Percentiles rank a stretch among this genome's conserved stretches.
Conservation (phyloP, 768 basidiomycete species). For the Flagelloscypha sp. region DNA sequence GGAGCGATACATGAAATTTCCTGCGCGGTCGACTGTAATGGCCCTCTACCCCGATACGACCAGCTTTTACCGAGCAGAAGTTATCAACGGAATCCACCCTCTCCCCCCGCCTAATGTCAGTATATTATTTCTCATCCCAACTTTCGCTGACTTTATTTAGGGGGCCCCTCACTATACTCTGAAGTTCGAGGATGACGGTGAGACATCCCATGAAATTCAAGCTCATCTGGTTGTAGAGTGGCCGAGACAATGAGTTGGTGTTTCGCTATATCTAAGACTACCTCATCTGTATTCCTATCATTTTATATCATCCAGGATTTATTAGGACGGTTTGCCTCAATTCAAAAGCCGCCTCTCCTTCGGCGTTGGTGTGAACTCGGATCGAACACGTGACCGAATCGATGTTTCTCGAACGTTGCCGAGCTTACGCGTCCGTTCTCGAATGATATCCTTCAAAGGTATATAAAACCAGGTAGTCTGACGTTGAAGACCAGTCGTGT, state of each 20-base stretch:
- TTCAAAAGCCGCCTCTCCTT: slow-evolving; percentile 8
- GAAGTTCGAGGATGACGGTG: slow-evolving; percentile 85
- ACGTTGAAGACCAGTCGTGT: too few relatives aligned
- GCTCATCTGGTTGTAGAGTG: slow-evolving; percentile 80
- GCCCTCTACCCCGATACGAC: slow-evolving; percentile 89
- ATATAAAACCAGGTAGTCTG: too few relatives aligned
- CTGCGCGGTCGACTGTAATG: slow-evolving; percentile 66
- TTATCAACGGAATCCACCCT: too few relatives aligned
- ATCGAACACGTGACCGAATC: not conserved
- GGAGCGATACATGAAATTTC: slow-evolving; percentile 64
- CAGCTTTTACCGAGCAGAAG: slow-evolving; percentile 84
- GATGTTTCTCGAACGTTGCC: not conserved
- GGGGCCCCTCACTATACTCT: slow-evolving; percentile 57
- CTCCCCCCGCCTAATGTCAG: slow-evolving; percentile 34
- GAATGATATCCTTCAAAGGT: too few relatives aligned
- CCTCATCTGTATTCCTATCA: slow-evolving; percentile 4
- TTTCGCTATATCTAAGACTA: slow-evolving; percentile 2
- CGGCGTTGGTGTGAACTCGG: not conserved
- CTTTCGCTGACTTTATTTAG: not conserved
- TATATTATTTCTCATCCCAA: not conserved
- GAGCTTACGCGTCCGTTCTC: slow-evolving; percentile 5
- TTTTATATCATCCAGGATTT: slow-evolving; percentile 31
- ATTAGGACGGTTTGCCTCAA: slow-evolving; percentile 1
- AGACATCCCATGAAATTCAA: slow-evolving; percentile 69
- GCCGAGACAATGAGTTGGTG: slow-evolving; percentile 26